phyloP scores from a whole-genome alignment of 305 asterid genomes.

The Rubia occidens region DNA sequence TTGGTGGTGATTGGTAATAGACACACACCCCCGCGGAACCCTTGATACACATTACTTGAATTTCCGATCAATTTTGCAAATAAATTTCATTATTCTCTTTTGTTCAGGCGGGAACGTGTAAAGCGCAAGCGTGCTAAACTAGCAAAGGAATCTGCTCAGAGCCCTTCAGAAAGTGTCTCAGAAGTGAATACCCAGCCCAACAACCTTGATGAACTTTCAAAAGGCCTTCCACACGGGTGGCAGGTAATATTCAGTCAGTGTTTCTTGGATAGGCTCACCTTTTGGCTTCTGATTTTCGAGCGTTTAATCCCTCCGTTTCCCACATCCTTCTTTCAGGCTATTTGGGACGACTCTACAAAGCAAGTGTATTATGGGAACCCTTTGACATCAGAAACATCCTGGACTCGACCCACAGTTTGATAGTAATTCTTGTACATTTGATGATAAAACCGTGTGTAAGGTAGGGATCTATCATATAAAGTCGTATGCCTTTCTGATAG shows the following conservation, averaged over 20 bases:
- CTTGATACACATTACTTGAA: background rate
- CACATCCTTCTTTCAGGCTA: conserved; percentile 38
- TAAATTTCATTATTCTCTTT: conserved; percentile 4
- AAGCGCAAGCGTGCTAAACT: conserved; percentile 69
- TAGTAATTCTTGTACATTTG: background rate
- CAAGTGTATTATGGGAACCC: conserved; percentile 67
- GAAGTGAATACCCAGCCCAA: conserved; percentile 38
- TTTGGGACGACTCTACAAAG: conserved; percentile 81
- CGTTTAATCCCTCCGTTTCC: background rate
- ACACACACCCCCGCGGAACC: too few species aligned
- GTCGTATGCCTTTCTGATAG: background rate
- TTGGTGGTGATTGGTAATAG: conserved; percentile 93
- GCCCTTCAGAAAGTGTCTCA: conserved; percentile 28
- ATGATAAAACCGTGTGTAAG: background rate
- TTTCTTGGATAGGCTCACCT: background rate
- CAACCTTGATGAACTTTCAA: conserved; percentile 49
- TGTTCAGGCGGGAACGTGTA: conserved; percentile 89
- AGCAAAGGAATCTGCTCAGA: conserved; percentile 37
- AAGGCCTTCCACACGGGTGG: conserved; percentile 88
- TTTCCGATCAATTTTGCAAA: background rate
- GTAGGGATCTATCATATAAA: background rate
- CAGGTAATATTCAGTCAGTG: conserved; percentile 42
- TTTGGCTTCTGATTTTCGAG: background rate
- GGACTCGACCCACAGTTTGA: conserved; percentile 66
- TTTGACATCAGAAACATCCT: conserved; percentile 69